Evolutionary conservation across 2,329 filamentous ascomycete species (phyloP), one percentile per base, ranked within the genome.

Genomic region (Raffaelea ambrosiae): DNA sequence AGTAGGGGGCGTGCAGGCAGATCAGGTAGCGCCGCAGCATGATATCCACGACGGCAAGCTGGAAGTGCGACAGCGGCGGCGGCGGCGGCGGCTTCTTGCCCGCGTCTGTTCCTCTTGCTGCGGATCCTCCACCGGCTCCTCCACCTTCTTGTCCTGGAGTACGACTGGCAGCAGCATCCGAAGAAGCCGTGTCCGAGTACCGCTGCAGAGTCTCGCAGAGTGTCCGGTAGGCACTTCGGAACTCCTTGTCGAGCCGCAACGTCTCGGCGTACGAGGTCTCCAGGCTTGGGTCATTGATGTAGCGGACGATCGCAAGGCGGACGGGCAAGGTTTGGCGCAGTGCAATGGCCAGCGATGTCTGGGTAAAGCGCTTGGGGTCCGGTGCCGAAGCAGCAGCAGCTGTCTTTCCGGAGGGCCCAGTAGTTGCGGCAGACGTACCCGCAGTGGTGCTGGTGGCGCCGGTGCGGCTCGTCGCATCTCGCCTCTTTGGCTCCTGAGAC

Each of bases 1-100:
- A 65, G 60, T 72, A 70, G 0, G 71, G 71, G 18, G 74, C 69
- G 51, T 83, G 78, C 0, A 83, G 66, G 0, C 70, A 67, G 16
- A 81, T 64, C 53, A 74, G 67, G 51, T 66, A 72, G 18, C 68
- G 68, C 43, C 71, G 69, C 10, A 69, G 56, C 45, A 66, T 57
- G 36, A 70, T 58, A 48, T 73, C 70, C 1, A 64, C 62, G 5
- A 70, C 45, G 0, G 64, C 62, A 3, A 67, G 55, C 48, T 72
- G 68, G 48, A 73, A 72, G 3, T 55, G 11, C 16, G 29, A 8
- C 10, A 40, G 11, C 22, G 36, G 20, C 7, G 38, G 36, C 13
- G 48, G 43, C n/a, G 40, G 18, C n/a, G n/a, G n/a, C 29, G 41
- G 18, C 10, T 43, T 43, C 18, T 52, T 7, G 48, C 38, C 9